These are phyloP conservation scores for Verticillium tricorpus DNA, from an alignment of 2,329 filamentous ascomycete genomes.

Conservation along the genomic window DNA sequence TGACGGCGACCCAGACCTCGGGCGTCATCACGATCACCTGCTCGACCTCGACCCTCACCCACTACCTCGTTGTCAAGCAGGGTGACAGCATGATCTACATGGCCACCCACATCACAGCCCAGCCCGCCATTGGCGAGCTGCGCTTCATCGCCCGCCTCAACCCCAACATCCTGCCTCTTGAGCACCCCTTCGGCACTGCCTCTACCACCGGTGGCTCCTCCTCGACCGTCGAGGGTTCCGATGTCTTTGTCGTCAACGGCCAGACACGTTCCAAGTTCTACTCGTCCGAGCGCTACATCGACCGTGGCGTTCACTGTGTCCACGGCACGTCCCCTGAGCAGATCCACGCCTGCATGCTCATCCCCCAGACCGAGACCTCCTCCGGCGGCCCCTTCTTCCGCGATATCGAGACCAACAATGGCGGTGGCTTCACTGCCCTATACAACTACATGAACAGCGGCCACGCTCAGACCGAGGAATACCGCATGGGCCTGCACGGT, in stretches of 20 bases:
- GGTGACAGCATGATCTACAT: conserved; percentile 58
- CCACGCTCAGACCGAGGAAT: conserved; percentile 59
- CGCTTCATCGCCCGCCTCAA: conserved; percentile 61
- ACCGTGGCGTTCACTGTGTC: conserved; percentile 61
- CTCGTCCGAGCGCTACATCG: conserved; percentile 65
- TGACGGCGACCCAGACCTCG: conserved; percentile 37
- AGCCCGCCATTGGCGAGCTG: conserved; percentile 54
- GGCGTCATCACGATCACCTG: conserved; percentile 59
- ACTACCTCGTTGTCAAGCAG: conserved; percentile 57
- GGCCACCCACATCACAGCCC: conserved; percentile 56
- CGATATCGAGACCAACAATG: conserved; percentile 63
- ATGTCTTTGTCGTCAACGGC: conserved; percentile 55
- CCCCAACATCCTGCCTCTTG: conserved; percentile 41
- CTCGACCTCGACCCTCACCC: conserved; percentile 54
- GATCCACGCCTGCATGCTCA: conserved; percentile 58
- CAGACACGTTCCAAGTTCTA: conserved; percentile 68
- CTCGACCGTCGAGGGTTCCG: conserved; percentile 52
- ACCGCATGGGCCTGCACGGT: conserved; percentile 59
- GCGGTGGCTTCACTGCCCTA: conserved; percentile 49
- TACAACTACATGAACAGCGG: conserved; percentile 68
- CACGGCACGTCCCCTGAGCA: conserved; percentile 37
- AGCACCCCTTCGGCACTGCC: conserved; percentile 48
- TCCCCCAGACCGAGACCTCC: conserved; percentile 52
- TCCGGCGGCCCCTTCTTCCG: conserved; percentile 64
- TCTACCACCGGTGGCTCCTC: conserved; percentile 50